Base-by-base conservation (phyloP, 1,139 yeast species). In the Debaryomyces sp. region DNA sequence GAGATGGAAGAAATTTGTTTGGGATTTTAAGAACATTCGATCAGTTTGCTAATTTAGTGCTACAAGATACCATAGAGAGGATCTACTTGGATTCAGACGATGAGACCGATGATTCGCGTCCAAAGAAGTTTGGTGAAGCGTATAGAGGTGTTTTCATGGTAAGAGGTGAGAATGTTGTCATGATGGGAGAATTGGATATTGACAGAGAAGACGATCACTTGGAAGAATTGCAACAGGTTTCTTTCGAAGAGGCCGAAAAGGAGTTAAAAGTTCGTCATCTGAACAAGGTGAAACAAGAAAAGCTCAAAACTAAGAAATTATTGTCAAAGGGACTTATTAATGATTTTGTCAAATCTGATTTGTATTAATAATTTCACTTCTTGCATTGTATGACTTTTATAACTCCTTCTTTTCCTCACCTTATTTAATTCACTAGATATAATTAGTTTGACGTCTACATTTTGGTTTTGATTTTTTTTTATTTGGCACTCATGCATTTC, bases 81-180 rank as follows among this genome's bases (percentile, higher is more conserved):
- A 83, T 94, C 60, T 91, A 88, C 67, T 71, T 86, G 54, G 62
- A 61, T 35, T 18, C 41, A 1, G 40, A 27, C 10, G 53, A 48
- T 26, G 55, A 52, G 18, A 35, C 37, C 4, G 45, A 35, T 9
- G 47, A 47, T 7, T 39, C 44, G 67, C 77, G 46, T 66, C 77
- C 59, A 59, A 77, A 57, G 58, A 73, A 71, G 56, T 94, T 84
- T 64, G 96, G 89, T 6, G 97, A 94, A 66, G 76, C 74, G 23
- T 78, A 80, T 50, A 80, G 90, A 48, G 96, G 96, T 1, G 90
- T 90, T 45, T 87, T 86, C 62, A 82, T 95, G 75, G 87, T 95
- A 35, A 87, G 99, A 70, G 99, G 99, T 54, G 99, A 94, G 68
- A 94, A 94, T 61, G 96, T 94, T 13, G 96, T 92, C n/a, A 82